Base-by-base conservation (phyloP, 2,329 filamentous ascomycete genomes). In the Diaporthe citriasiana region DNA sequence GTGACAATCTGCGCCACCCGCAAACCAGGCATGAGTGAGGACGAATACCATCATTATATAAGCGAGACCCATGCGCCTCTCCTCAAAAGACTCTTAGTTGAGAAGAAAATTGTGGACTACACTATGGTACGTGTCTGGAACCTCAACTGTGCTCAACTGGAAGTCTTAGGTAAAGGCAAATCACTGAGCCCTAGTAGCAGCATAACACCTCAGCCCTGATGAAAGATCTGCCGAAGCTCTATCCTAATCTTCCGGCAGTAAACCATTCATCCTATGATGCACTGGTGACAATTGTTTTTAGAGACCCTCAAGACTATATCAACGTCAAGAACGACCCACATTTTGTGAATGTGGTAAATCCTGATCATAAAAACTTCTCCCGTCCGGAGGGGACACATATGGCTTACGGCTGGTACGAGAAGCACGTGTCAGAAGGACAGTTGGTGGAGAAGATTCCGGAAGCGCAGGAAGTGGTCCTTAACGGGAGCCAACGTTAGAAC, bases 361-460 rank as follows among this genome's bases (percentile, higher is more conserved):
- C 59, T n/a, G 59, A 63, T 47, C 59, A 63, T 47, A 47, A 63
- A 47, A 45, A 63, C 27, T 63, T 63, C 27, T 47, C 40, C 9
- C 15, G 27, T n/a, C 59, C 59, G 8, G 59, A 47, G 30, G 59
- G 59, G 17, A 63, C 59, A 6, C 40, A 63, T 4, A 63, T 63
- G 59, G 59, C 59, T 25, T 63, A 63, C 47, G 59, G 59, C 25
- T 63, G 59, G 59, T 63, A 47, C 33, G 59, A 63, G 40, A 63
- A 63, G 19, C 59, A 63, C 2, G 40, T 63, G 27, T 27, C 27
- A 30, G 59, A 63, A 30, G 59, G 59, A 47, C 30, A 33, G 27
- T 17, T 63, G 15, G 19, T 63, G 30, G 40, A 47, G 17, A 15
- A 63, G 8, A 10, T 15, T 30, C 19, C n/a, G 33, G 40, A 33